Evolutionary conservation across 2,329 filamentous ascomycete species (phyloP).

Genomic region (Talaromyces islandicus): DNA sequence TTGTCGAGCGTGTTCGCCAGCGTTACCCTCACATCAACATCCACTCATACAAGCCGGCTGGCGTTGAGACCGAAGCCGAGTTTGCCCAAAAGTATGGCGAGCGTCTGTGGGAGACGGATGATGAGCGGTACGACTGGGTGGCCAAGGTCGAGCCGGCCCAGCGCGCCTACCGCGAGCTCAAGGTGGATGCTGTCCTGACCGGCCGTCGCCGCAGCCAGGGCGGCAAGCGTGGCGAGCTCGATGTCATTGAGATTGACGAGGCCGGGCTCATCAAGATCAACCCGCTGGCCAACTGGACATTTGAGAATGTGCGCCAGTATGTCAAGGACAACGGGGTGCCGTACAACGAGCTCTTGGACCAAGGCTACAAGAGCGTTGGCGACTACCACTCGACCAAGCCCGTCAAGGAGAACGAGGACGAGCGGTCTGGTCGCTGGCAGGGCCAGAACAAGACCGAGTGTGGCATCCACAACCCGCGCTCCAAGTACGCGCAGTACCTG

Average conservation of each 20-base stretch:
- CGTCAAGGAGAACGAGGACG: constrained; percentile 85
- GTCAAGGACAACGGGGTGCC: constrained; percentile 81
- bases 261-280: constrained; percentile 94
- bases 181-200: constrained; percentile 85
- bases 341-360: constrained; percentile 86
- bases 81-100: constrained; percentile 79
- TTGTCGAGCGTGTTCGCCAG: constrained; percentile 67
- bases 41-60: constrained; percentile 85
- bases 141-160: constrained; percentile 97
- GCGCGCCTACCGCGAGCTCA: constrained; percentile 79
- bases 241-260: constrained; percentile 90
- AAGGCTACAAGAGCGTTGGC: constrained; percentile 95
- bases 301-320: constrained; percentile 83
- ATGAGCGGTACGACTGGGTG: constrained; percentile 91
- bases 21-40: constrained; percentile 74
- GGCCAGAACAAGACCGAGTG: constrained; percentile 94
- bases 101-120: constrained; percentile 75
- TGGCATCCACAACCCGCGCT: constrained; percentile 97
- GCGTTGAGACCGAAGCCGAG: constrained; percentile 63
- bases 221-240: constrained; percentile 81
- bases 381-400: constrained; percentile 97
- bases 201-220: constrained; percentile 89
- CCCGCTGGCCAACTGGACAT: constrained; percentile 89
- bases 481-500: constrained; percentile 81
- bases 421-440: constrained; percentile 95